These are phyloP conservation scores for Niebla homalea DNA, from an alignment of 495 filamentous ascomycete genomes.

Conservation along the genomic window DNA sequence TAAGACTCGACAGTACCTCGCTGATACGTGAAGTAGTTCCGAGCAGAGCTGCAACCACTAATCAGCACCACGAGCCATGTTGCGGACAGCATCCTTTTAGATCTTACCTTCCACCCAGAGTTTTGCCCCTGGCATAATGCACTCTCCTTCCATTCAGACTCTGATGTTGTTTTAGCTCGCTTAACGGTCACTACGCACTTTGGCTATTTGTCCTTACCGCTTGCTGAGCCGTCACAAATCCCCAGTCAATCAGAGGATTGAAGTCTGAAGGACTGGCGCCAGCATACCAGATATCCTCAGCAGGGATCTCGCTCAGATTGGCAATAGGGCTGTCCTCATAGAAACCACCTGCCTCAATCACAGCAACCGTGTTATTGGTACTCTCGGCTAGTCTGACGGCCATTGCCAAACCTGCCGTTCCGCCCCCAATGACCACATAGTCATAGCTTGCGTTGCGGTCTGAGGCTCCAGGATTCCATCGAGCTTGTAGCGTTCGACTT, in stretches of 20 bases:
- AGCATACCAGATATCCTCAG: conserved; percentile 10
- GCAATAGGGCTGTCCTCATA: conserved; percentile 34
- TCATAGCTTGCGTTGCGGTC: conserved; percentile 6
- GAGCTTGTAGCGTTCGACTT: too few species aligned
- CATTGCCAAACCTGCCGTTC: conserved; percentile 26
- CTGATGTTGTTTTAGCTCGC: neutral
- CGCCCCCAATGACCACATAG: conserved; percentile 27
- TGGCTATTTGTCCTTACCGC: conserved; percentile 10
- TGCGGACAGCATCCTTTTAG: too few species aligned
- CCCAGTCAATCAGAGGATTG: conserved; percentile 34
- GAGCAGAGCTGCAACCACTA: neutral
- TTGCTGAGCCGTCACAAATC: conserved; percentile 28
- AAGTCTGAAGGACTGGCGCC: conserved; percentile 8
- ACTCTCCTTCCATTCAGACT: neutral
- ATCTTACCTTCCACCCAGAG: neutral
- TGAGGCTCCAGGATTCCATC: too few species aligned
- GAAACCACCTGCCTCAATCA: conserved; percentile 44
- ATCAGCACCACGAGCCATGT: too few species aligned
- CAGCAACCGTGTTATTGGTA: conserved; percentile 21
- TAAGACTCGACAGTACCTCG: too few species aligned
- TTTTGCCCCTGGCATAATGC: neutral
- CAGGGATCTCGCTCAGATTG: conserved; percentile 28
- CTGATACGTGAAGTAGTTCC: conserved; percentile 6
- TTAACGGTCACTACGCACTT: neutral
- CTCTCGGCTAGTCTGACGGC: conserved; percentile 27